Conservation (phyloP, 1,139 yeast species). For the Diutina scorzettiae region DNA sequence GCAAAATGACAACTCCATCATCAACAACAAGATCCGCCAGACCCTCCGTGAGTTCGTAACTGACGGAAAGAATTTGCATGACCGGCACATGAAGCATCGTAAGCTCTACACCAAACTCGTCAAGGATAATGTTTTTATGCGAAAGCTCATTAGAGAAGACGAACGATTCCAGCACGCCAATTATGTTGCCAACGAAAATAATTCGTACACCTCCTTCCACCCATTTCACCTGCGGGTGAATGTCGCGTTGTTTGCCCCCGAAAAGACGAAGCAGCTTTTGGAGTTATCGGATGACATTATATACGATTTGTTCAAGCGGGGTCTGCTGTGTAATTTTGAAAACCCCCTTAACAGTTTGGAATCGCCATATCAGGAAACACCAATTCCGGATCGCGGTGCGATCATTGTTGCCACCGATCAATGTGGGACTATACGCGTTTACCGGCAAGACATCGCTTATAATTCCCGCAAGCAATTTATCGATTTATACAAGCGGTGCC, state of each 20-base stretch:
- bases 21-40: constrained; percentile 25
- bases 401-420: constrained; percentile 71
- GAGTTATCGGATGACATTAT: constrained; percentile 70
- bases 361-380: neutral
- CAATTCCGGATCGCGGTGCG: constrained; percentile 17
- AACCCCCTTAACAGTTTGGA: neutral
- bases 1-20: constrained; percentile 36
- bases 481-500: constrained; percentile 6
- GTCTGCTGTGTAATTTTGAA: constrained; percentile 8
- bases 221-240: constrained; percentile 69
- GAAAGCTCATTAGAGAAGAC: constrained; percentile 16
- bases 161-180: constrained; percentile 14
- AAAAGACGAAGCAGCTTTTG: constrained; percentile 49
- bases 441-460: constrained; percentile 66
- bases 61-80: constrained; percentile 21
- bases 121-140: constrained; percentile 23
- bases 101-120: constrained; percentile 18
- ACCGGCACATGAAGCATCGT: constrained; percentile 23
- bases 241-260: constrained; percentile 70
- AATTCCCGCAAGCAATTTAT: constrained; percentile 17
- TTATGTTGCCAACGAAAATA: constrained; percentile 34
- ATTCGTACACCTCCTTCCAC: constrained; percentile 56
- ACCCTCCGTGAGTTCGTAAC: constrained; percentile 24
- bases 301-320: constrained; percentile 42
- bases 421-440: constrained; percentile 61